These are phyloP conservation scores for Picea abies DNA, from an alignment of 83 land plant species.

Conservation along the genomic window DNA sequence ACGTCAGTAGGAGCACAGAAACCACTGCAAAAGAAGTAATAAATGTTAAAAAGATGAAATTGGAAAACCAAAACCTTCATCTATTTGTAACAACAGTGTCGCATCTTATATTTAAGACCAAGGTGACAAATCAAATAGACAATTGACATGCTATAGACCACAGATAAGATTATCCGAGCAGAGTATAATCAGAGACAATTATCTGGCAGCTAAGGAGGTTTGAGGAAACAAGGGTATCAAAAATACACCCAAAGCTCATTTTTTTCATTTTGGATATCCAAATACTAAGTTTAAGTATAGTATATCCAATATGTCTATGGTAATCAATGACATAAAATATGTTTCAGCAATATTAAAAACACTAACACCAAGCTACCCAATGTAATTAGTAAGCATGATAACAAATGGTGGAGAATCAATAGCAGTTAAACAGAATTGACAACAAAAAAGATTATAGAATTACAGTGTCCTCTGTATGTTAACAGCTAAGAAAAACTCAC, in stretches of 20 bases:
- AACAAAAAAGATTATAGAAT: too few relatives aligned
- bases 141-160: neutral
- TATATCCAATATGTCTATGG: too few relatives aligned
- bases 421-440: too few relatives aligned
- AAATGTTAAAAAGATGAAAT: neutral
- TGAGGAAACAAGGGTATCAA: neutral
- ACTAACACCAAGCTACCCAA: too few relatives aligned
- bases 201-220: too few relatives aligned
- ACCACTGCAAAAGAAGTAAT: conserved; percentile 45
- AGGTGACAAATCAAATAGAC: neutral
- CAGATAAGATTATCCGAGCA: neutral
- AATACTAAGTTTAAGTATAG: neutral
- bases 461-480: too few relatives aligned
- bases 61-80: conserved; percentile 4
- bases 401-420: too few relatives aligned
- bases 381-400: too few relatives aligned
- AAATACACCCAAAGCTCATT: neutral
- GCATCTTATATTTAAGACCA: neutral
- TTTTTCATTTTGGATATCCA: neutral
- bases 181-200: neutral
- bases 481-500: too few relatives aligned
- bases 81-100: neutral
- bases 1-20: conserved; percentile 76
- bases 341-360: too few relatives aligned
- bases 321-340: too few relatives aligned